Evolutionary conservation across 1,284 basidiomycete species (phyloP).

Genomic region (Rhizoctonia solani): DNA sequence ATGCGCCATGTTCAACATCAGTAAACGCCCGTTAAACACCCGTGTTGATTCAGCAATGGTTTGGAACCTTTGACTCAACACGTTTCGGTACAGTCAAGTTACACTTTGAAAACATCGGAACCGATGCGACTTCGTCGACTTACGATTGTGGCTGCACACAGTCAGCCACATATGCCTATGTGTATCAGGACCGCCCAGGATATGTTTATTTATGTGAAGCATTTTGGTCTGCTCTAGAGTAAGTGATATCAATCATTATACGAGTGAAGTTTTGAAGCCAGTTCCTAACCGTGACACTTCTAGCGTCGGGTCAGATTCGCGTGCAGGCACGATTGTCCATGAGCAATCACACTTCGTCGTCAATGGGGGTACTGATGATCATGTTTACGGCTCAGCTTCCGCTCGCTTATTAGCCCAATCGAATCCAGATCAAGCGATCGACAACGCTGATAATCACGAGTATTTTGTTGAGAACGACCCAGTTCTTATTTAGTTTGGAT

Average conservation of each 20-base stretch:
- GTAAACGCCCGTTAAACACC: too few species aligned
- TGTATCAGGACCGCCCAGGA: constrained; percentile 24
- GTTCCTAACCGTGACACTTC: not conserved
- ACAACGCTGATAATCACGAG: constrained; percentile 34
- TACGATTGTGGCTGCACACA: constrained; percentile 35
- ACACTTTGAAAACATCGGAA: constrained; percentile 23
- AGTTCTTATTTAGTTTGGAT: constrained; percentile 13
- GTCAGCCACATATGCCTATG: constrained; percentile 1
- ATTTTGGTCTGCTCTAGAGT: constrained; percentile 36
- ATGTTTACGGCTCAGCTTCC: constrained; percentile 35
- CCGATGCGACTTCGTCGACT: constrained; percentile 18
- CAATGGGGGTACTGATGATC: constrained; percentile 33
- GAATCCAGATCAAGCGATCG: too few species aligned
- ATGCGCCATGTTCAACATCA: too few species aligned
- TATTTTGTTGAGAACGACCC: constrained; percentile 36
- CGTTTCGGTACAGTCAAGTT: constrained; percentile 11
- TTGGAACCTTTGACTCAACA: too few species aligned
- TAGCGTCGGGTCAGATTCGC: constrained; percentile 35
- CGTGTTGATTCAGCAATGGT: too few species aligned
- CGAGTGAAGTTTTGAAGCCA: not conserved
- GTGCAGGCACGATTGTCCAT: constrained; percentile 36
- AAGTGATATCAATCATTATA: not conserved
- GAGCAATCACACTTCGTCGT: constrained; percentile 36
- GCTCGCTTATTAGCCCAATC: not conserved
- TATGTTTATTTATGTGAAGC: constrained; percentile 35